phyloP scores from a whole-genome alignment of 495 filamentous ascomycete species.

The Halenospora varia region DNA sequence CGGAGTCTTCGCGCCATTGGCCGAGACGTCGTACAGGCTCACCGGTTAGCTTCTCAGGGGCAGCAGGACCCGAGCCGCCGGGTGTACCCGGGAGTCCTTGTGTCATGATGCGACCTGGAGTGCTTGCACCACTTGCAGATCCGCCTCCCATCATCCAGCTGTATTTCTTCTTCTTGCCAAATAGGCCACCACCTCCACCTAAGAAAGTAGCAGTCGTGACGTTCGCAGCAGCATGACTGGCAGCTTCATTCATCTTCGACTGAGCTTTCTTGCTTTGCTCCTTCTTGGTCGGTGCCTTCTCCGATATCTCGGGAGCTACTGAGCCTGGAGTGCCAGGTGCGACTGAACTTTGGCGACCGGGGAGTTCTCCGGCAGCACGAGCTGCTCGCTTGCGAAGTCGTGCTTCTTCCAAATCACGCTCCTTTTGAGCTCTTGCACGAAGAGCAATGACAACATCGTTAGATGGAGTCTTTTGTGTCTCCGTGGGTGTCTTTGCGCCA shows the following conservation, averaged over 20 bases:
- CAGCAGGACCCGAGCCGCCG: slow-evolving; percentile 16
- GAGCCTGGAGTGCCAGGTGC: slow-evolving; percentile 47
- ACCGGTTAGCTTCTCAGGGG: slow-evolving; percentile 30
- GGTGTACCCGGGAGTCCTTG: slow-evolving; percentile 28
- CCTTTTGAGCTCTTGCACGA: slow-evolving; percentile 29
- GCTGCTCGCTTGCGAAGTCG: slow-evolving; percentile 44
- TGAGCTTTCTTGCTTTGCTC: slow-evolving; percentile 55
- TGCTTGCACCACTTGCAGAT: slow-evolving; percentile 37
- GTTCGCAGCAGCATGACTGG: slow-evolving; percentile 53
- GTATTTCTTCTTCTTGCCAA: slow-evolving; percentile 54
- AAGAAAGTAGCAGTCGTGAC: slow-evolving; percentile 49
- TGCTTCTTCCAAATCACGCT: slow-evolving; percentile 45
- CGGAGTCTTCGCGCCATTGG: slow-evolving; percentile 56
- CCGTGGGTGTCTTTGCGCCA: slow-evolving; percentile 15
- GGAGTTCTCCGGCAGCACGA: slow-evolving; percentile 34
- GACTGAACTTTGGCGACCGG: slow-evolving; percentile 38
- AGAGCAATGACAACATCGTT: slow-evolving; percentile 37
- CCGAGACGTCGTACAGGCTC: slow-evolving; percentile 47
- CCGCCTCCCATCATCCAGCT: slow-evolving; percentile 51
- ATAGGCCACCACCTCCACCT: slow-evolving; percentile 39
- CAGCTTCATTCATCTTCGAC: slow-evolving; percentile 44
- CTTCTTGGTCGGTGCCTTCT: slow-evolving; percentile 50
- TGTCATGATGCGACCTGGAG: slow-evolving; percentile 33
- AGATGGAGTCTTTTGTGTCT: slow-evolving; percentile 10
- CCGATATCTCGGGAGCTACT: slow-evolving; percentile 38